phyloP scores from a whole-genome alignment of 352 stramenopile genomes.

The Pythium volutum region DNA sequence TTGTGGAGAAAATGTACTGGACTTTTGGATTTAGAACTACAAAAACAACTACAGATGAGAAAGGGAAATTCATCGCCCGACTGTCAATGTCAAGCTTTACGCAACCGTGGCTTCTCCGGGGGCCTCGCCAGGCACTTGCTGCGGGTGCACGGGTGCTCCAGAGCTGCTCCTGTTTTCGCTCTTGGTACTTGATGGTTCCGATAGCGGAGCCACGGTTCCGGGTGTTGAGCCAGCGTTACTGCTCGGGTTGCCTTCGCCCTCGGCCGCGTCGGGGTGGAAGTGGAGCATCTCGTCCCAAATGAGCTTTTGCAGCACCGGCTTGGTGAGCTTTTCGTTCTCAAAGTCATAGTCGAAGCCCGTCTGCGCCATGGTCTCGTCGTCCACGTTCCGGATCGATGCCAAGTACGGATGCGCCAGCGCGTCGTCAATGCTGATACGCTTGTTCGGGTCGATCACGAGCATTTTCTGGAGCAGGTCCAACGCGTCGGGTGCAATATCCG shows the following conservation, averaged over 20 bases:
- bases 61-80: slow-evolving; percentile 6
- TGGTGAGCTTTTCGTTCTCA: slow-evolving; percentile 85
- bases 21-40: slow-evolving; percentile 10
- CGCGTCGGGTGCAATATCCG: slow-evolving; percentile 52
- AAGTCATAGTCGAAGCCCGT: slow-evolving; percentile 85
- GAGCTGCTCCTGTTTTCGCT: slow-evolving; percentile 14
- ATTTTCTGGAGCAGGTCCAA: slow-evolving; percentile 91
- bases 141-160: slow-evolving; percentile 19
- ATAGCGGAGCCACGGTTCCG: slow-evolving; percentile 1
- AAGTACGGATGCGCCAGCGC: slow-evolving; percentile 90
- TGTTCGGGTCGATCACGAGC: slow-evolving; percentile 91
- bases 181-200: slow-evolving; percentile 14
- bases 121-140: slow-evolving; percentile 24
- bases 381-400: slow-evolving; percentile 80
- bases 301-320: slow-evolving; percentile 74
- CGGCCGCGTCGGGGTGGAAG: slow-evolving; percentile 65
- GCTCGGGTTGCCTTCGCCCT: slow-evolving; percentile 28
- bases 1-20: slow-evolving; percentile 15
- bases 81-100: background rate
- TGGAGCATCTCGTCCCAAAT: slow-evolving; percentile 84
- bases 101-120: slow-evolving; percentile 21
- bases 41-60: slow-evolving; percentile 8
- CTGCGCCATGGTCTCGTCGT: slow-evolving; percentile 83
- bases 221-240: slow-evolving; percentile 16
- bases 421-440: slow-evolving; percentile 89